Evolutionary conservation across 2,329 filamentous ascomycete genomes (phyloP), one percentile per base, ranked within the genome.

Genomic region (Xylariaceae sp.): DNA sequence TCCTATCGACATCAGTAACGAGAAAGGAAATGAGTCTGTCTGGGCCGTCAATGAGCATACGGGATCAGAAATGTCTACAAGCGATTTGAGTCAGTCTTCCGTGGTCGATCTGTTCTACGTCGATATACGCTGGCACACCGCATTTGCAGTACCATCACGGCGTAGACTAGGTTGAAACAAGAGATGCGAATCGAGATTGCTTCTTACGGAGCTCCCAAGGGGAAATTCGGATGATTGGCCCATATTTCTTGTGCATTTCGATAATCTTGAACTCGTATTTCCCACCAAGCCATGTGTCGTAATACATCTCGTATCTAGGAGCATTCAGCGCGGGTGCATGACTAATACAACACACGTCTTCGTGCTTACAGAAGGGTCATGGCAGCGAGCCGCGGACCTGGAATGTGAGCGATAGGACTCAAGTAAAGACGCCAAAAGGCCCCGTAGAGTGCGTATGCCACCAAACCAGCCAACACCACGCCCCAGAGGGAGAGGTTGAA

Each of bases 241-340:
- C 51, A 28, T 53, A 53, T 3, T 46, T 6, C 39, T 50, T 28
- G 33, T 53, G 51, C 17, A 53, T 11, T 22, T 53, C 47, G 13
- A 50, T 53, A 39, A 53, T 53, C 9, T 50, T 53, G 18, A 50
- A 53, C 3, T 36, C 47, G 31, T 53, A 53, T 19, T 53, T 38
- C 2, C 51, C 51, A 12, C 51, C 51, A 16, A 53, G 51, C 46
- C 46, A 50, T 1, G 42, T 42, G 40, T 53, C 47, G 17, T 53
- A 53, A 33, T 53, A 53, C 36, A 53, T 50, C n/a, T 53, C 51
- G 42, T 53, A 53, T 28, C 50, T 53, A 31, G 38, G 6, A 31
- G 14, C 10, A 12, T 14, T 44, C 12, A 53, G 45, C 13, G 19
- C 16, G 13, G 9, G 9, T n/a, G 6, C 18, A n/a, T 22, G 9